Conservation (phyloP, 1,284 basidiomycete species). For the Malassezia obtusa region DNA sequence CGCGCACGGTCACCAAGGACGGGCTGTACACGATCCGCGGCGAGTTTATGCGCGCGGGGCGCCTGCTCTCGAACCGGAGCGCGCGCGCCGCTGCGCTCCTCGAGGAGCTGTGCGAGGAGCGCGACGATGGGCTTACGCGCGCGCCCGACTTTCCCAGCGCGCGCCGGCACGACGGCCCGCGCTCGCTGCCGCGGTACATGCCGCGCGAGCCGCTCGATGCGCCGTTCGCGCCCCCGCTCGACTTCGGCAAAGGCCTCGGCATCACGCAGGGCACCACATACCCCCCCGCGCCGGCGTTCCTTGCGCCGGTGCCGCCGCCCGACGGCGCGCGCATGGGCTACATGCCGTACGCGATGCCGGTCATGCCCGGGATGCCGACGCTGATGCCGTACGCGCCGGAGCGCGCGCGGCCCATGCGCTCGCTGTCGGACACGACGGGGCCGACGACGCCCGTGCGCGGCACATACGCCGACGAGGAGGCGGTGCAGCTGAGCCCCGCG, state of each 20-base stretch:
- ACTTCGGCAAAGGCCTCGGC: background rate
- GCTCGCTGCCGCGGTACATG: background rate
- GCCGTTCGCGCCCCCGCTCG: background rate
- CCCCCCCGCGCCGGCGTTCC: background rate
- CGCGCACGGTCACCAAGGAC: slow-evolving; percentile 89
- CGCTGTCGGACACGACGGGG: background rate
- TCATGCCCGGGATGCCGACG: background rate
- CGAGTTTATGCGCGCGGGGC: slow-evolving; percentile 91
- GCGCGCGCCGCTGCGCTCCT: slow-evolving; percentile 33
- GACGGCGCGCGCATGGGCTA: background rate
- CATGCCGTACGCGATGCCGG: background rate
- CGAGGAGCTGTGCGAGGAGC: slow-evolving; percentile 43
- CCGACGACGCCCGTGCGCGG: background rate
- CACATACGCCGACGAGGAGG: background rate
- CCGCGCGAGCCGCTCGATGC: background rate
- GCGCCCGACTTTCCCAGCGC: slow-evolving; percentile 34
- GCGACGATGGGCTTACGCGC: slow-evolving; percentile 40
- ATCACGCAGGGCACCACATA: slow-evolving; percentile 13
- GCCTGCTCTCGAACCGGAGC: slow-evolving; percentile 49
- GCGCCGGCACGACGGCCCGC: slow-evolving; percentile 1
- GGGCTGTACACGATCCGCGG: slow-evolving; percentile 93
- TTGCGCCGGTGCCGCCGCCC: background rate
- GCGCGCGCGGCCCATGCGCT: background rate
- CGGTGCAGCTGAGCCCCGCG: no score
- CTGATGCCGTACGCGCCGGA: background rate